Base-by-base conservation (phyloP, 208 protist genomes). In the Leishmania martiniquensis region DNA sequence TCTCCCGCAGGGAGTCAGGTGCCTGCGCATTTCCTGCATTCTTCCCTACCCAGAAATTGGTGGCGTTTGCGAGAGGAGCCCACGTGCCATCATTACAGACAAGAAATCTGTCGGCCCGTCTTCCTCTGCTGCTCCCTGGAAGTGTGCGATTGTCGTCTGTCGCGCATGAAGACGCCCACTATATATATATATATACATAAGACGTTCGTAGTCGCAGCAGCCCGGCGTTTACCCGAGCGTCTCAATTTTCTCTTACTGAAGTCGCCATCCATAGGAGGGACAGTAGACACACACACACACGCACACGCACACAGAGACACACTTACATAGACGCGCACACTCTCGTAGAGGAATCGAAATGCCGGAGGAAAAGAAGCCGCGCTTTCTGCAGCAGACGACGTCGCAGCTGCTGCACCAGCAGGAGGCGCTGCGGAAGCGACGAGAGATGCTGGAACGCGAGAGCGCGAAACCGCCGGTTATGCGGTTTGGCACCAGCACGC, bases 361-460 rank as follows among this genome's bases (percentile, higher is more conserved):
- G 85, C 74, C 85, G 0, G 76, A 85, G 5, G 77, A 84, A 2
- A 85, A 85, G 49, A 59, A 62, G 12, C 87, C 82, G 12, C 80
- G 84, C 15, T 95, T 91, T 62, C 77, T 94, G 51, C 63, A 87
- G 82, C 82, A 92, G 80, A 96, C 92, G 12, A 85, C 78, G n/a
- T 94, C 92, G 57, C 90, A 93, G 83, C 84, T 92, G 59, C 81
- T 87, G 49, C 89, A 92, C 47, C 77, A 89, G 59, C 85, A 91
- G 54, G 90, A 94, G 66, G 83, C 78, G n/a, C 85, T 96, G 49
- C 87, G 88, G 34, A 85, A 84, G 15, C 84, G 89, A 3, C 87
- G 81, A 2, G 81, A 93, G 75, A 78, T 94, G 74, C 72, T 91
- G 20, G 82, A 89, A 68, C 72, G 81, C 3, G 90, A 91, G 60